Conservation (phyloP, 257 asterid genomes). For the Solanum ahanhuiri region DNA sequence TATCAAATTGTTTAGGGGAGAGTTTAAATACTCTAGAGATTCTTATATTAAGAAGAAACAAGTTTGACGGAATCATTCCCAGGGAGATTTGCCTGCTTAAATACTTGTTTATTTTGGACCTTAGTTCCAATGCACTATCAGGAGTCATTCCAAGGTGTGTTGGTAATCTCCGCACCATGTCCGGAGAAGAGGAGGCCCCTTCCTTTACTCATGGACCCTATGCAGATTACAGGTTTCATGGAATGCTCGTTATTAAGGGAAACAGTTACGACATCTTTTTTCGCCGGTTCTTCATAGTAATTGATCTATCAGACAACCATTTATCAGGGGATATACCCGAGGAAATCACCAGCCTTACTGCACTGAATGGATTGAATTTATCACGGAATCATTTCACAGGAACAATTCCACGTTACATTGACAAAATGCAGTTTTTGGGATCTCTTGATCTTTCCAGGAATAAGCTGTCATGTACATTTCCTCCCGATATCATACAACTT, state of each 20-base stretch:
- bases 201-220: background rate
- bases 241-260: fast-evolving
- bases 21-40: background rate
- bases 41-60: background rate
- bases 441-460: background rate
- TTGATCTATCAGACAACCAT: background rate
- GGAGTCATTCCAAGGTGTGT: background rate
- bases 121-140: background rate
- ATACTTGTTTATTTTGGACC: background rate
- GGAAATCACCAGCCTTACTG: background rate
- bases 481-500: background rate
- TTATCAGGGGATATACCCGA: background rate
- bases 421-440: background rate
- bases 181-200: background rate
- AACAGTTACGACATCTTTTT: background rate
- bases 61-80: background rate
- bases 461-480: background rate
- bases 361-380: fast-evolving
- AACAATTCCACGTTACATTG: background rate
- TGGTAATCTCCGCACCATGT: background rate
- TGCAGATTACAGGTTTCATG: background rate
- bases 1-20: background rate
- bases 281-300: fast-evolving
- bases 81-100: background rate
- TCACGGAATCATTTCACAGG: background rate